Conservation (phyloP, 106 monocot genomes). For the Cymbidium sinense region DNA sequence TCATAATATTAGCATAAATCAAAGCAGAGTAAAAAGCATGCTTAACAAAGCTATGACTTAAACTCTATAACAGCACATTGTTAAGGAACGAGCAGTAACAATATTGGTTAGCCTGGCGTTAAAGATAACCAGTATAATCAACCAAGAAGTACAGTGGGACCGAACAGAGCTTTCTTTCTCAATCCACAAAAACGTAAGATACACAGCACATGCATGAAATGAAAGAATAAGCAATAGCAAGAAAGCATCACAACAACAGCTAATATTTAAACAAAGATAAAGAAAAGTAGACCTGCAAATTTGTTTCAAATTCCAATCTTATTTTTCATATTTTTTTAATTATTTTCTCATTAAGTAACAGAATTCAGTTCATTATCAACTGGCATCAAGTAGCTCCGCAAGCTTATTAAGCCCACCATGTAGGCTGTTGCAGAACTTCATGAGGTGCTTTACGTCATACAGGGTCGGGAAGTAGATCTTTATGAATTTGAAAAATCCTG, state of each 20-base stretch:
- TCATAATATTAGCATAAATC: too few relatives aligned
- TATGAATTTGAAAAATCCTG: constrained; percentile 32
- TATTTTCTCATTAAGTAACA: constrained; percentile 18
- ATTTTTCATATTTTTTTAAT: neutral
- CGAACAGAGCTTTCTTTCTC: too few relatives aligned
- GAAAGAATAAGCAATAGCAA: neutral
- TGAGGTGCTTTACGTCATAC: constrained; percentile 32
- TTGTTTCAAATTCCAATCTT: constrained; percentile 1
- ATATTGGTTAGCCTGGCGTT: too few relatives aligned
- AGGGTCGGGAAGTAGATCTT: constrained; percentile 30
- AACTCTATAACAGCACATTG: too few relatives aligned
- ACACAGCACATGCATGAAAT: neutral
- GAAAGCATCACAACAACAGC: neutral
- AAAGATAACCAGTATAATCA: too few relatives aligned
- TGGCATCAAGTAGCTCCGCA: constrained; percentile 28
- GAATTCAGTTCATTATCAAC: constrained; percentile 21
- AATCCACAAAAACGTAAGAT: neutral
- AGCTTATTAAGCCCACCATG: constrained; percentile 34
- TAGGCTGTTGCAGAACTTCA: constrained; percentile 33
- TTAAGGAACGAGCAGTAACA: too few relatives aligned
- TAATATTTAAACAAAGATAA: neutral
- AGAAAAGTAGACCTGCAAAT: neutral
- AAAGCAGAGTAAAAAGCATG: too few relatives aligned
- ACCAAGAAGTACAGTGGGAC: too few relatives aligned
- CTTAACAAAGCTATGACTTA: too few relatives aligned